Evolutionary conservation across 495 filamentous ascomycete species (phyloP).

Genomic region (Bathelium albidoporum): DNA sequence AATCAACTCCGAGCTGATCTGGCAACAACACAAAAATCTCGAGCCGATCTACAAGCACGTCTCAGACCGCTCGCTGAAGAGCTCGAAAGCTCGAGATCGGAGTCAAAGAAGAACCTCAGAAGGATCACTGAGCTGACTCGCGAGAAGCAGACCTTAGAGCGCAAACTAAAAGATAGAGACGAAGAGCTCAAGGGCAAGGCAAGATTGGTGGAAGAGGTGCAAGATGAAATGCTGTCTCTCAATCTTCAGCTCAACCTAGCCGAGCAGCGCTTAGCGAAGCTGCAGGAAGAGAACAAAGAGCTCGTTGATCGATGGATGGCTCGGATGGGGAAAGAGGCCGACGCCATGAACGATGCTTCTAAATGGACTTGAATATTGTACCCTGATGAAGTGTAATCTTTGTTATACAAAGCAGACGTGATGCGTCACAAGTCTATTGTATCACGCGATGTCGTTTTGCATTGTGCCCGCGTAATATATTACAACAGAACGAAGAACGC

Average conservation of each 20-base stretch:
- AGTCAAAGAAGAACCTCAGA: slow-evolving; percentile 33
- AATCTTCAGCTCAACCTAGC: slow-evolving; percentile 82
- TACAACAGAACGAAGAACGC: neutral
- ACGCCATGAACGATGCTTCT: slow-evolving; percentile 67
- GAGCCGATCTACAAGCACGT: slow-evolving; percentile 23
- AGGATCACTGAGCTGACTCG: slow-evolving; percentile 49
- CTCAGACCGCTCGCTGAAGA: slow-evolving; percentile 21
- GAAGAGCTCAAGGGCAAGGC: slow-evolving; percentile 77
- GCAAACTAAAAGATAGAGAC: slow-evolving; percentile 65
- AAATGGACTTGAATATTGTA: slow-evolving; percentile 18
- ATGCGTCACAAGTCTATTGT: neutral
- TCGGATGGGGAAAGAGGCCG: slow-evolving; percentile 72
- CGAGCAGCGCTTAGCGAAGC: slow-evolving; percentile 55
- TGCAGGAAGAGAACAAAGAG: slow-evolving; percentile 77
- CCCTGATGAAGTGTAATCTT: neutral
- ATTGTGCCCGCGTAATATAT: neutral
- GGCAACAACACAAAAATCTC: slow-evolving; percentile 28
- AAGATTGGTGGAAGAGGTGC: slow-evolving; percentile 73
- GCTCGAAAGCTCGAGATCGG: slow-evolving; percentile 26
- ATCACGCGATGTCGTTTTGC: neutral
- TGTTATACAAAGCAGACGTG: neutral
- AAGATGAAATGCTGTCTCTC: slow-evolving; percentile 79
- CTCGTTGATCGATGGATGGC: slow-evolving; percentile 86
- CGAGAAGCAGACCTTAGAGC: slow-evolving; percentile 50
- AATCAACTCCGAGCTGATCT: slow-evolving; percentile 27